Evolutionary conservation across 257 asterid genomes (phyloP), one percentile per base, ranked within the genome.

Genomic region (Eustoma russellianum): DNA sequence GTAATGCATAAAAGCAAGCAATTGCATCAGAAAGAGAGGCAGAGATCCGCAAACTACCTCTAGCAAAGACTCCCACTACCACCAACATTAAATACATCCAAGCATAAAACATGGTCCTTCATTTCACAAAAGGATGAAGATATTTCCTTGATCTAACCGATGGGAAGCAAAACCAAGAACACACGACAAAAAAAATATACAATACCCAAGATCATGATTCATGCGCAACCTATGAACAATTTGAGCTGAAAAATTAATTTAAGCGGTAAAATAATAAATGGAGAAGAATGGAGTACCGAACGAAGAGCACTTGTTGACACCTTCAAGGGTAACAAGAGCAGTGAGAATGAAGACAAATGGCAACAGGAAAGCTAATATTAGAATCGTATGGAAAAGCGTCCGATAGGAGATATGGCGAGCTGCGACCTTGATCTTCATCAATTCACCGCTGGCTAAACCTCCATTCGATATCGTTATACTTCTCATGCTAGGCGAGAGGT

Each of bases 401-500:
- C 96, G 85, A 53, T 86, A 83, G 53, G 96, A 79, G 59, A 80
- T 66, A 66, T 79, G 92, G 67, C 96, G 94, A 82, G 95, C 69
- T 59, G 91, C 98, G 62, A 83, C 79, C 81, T 86, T 83, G 85
- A 86, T 78, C 88, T 79, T 90, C 96, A 86, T 90, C 88, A 80
- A 81, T 71, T 86, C 93, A 34, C 78, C 82, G 52, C 74, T 73
- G 33, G 72, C 76, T 56, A 66, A 74, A 73, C 68, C 71, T 69
- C 81, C 66, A 78, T 86, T 77, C 66, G 96, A 91, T 80, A 92
- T 88, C 61, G 99, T 92, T 81, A 92, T 81, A 79, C 99, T 92
- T 88, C 97, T 85, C 97, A 88, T 92, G 91, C 95, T 83, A 79
- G 97, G 95, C 74, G 99, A 92, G 86, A 92, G 88, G 88, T 85